Evolutionary conservation across 345 rosid species (phyloP), one percentile per base, ranked within the genome.

Genomic region (Euphorbia pulcherrima): DNA sequence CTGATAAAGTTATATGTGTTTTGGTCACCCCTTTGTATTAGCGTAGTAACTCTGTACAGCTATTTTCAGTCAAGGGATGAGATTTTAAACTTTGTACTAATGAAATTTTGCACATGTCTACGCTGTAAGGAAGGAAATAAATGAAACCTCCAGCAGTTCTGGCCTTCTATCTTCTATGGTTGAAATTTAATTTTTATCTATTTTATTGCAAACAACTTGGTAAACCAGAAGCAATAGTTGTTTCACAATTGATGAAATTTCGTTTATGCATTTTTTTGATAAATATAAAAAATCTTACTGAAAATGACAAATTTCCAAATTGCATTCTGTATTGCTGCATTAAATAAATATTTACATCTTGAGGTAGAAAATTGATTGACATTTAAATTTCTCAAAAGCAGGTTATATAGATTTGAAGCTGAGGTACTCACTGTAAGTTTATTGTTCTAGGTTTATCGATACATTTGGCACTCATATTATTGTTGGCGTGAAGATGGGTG

Each of bases 401-500:
- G 53, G 47, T 11, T 62, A 30, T 47, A 10, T 39, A 24, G 23
- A 21, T 23, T 54, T 18, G 27, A 21, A 51, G 28, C 27, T 56
- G 39, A 65, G 60, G 57, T 16, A 47, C 21, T 67, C 64, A 53
- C 21, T 55, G 0, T 61, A 55, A 52, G 69, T 20, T 50, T 37
- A 18, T 29, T 26, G 6, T 82, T 68, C 60, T 83, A 92, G 97
- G 81, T 92, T 92, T 77, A 87, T 92, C 63, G 88, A 92, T 72
- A 80, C 46, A 17, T 92, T 75, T 77, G 98, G 98, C 35, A 92
- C 98, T 6, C 98, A 92, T 84, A 78, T 92, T 59, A 81, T 90
- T 67, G 90, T 87, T 78, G 89, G 97, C 64, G 83, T 92, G 62
- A 90, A 90, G 82, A 90, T 90, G 96, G 98, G 98, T 72, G 98